Conservation (phyloP, 108 stramenopile genomes). For the Nitzschia putrida region DNA sequence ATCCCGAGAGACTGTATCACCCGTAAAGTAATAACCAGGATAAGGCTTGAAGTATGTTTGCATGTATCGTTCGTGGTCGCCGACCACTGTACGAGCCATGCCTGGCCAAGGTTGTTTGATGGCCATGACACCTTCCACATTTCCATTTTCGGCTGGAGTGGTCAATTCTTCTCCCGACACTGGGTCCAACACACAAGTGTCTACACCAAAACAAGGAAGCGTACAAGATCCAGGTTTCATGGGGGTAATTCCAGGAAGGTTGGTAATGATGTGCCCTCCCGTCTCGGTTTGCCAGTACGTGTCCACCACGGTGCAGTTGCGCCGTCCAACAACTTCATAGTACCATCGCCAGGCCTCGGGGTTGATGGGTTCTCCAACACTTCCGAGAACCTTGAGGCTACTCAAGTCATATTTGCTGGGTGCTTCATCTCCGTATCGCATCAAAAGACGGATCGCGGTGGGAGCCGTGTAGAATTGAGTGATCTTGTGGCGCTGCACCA, state of each 20-base stretch:
- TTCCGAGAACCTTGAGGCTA: constrained; percentile 85
- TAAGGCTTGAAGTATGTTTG: constrained; percentile 92
- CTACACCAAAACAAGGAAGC: constrained; percentile 92
- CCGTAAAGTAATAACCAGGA: constrained; percentile 97
- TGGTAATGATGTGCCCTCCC: constrained; percentile 95
- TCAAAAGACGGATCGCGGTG: constrained; percentile 97
- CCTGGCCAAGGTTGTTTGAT: constrained; percentile 95
- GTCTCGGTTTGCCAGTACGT: constrained; percentile 99
- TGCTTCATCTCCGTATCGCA: constrained; percentile 89
- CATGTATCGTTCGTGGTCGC: constrained; percentile 94
- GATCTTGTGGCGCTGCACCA: constrained; percentile 88
- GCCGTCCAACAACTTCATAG: constrained; percentile 89
- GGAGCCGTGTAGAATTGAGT: constrained; percentile 90
- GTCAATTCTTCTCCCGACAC: constrained; percentile 29
- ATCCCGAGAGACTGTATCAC: constrained; percentile 92
- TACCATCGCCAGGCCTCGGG: constrained; percentile 99
- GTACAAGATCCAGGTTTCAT: constrained; percentile 96
- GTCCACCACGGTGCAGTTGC: constrained; percentile 90
- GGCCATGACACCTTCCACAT: constrained; percentile 89
- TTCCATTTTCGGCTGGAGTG: constrained; percentile 51
- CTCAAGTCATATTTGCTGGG: constrained; percentile 86
- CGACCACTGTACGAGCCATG: constrained; percentile 92
- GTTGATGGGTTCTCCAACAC: constrained; percentile 99
- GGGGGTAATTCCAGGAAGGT: constrained; percentile 92
- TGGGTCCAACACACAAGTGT: constrained; percentile 31